Evolutionary conservation across 2,329 filamentous ascomycete genomes (phyloP).

Genomic region (Claviceps humidiphila): DNA sequence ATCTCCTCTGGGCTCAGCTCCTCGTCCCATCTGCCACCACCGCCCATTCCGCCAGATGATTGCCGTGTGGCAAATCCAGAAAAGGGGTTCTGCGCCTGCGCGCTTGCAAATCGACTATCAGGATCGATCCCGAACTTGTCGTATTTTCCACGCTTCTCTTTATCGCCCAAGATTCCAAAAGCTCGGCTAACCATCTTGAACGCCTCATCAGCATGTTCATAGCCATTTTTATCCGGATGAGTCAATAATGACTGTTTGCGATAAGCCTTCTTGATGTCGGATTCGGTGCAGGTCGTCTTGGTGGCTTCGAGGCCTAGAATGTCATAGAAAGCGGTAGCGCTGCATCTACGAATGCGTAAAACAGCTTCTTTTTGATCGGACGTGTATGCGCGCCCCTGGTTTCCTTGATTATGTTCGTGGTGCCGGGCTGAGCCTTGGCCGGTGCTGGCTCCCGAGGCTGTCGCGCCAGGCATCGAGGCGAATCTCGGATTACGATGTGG

Average conservation of each 20-base stretch:
- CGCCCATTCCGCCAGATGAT: constrained; percentile 28
- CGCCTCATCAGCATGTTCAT: constrained; percentile 88
- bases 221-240: constrained; percentile 97
- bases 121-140: constrained; percentile 88
- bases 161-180: constrained; percentile 84
- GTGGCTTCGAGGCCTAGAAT: constrained; percentile 64
- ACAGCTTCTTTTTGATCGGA: constrained; percentile 86
- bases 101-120: constrained; percentile 67
- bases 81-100: constrained; percentile 49
- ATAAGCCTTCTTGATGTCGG: constrained; percentile 95
- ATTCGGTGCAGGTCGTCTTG: constrained; percentile 54
- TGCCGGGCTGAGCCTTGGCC: constrained; percentile 28
- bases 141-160: constrained; percentile 73
- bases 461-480: constrained; percentile 30
- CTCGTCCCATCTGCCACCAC: constrained; percentile 62
- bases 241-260: constrained; percentile 86
- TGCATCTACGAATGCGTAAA: constrained; percentile 72
- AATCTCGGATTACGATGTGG: background rate
- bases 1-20: constrained; percentile 94
- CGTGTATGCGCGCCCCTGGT: constrained; percentile 66
- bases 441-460: constrained; percentile 40
- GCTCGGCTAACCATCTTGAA: constrained; percentile 97
- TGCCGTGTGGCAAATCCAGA: constrained; percentile 41
- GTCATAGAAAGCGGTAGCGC: constrained; percentile 84
- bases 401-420: constrained; percentile 63